Conservation (phyloP, 345 rosid genomes). For the Tarenaya hassleriana region DNA sequence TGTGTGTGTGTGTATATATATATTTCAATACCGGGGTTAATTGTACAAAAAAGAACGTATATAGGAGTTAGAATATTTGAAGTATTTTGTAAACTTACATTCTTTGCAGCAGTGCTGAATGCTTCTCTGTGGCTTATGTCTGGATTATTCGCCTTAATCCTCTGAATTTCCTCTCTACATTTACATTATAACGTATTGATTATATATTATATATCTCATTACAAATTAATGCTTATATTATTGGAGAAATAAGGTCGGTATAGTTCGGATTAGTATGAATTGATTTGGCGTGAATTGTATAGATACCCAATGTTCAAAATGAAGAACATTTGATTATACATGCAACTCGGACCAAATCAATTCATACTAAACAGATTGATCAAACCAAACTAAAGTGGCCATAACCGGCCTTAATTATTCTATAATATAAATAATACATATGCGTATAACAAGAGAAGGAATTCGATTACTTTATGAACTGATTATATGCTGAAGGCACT, state of each 20-base stretch:
- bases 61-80: neutral
- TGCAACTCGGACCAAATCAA: too few species aligned
- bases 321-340: too few species aligned
- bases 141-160: constrained; percentile 96
- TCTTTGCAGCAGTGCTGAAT: constrained; percentile 97
- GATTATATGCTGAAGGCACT: constrained; percentile 95
- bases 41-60: neutral
- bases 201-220: neutral
- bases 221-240: too few species aligned
- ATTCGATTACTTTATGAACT: constrained; percentile 72
- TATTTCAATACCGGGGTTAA: too few species aligned
- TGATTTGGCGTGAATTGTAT: too few species aligned
- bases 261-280: too few species aligned
- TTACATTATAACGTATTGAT: constrained; percentile 1
- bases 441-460: neutral
- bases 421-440: neutral
- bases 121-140: constrained; percentile 98
- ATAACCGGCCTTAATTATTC: too few species aligned
- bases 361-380: too few species aligned
- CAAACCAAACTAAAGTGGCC: too few species aligned
- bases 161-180: constrained; percentile 91
- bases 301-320: too few species aligned
- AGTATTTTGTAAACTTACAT: constrained; percentile 39
- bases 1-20: too few species aligned
- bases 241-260: too few species aligned